phyloP scores from a whole-genome alignment of 352 stramenopile species.

The Phytopythium chamaehyphon region DNA sequence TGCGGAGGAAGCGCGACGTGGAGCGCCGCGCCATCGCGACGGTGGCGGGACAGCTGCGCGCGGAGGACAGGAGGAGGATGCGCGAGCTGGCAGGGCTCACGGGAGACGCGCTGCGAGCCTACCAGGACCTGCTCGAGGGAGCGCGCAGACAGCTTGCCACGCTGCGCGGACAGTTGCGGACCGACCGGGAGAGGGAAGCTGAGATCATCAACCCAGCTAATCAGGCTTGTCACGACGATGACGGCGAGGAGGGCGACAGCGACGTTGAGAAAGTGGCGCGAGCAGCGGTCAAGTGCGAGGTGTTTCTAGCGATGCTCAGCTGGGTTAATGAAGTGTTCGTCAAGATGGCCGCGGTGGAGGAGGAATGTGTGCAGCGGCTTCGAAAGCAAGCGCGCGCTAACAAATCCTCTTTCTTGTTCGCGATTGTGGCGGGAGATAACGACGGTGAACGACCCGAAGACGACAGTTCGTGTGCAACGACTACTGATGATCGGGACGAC shows the following conservation, averaged over 20 bases:
- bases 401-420: slow-evolving; percentile 7
- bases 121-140: slow-evolving; percentile 14
- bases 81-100: slow-evolving; percentile 17
- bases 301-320: slow-evolving; percentile 19
- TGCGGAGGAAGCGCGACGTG: slow-evolving; percentile 17
- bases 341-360: slow-evolving; percentile 29
- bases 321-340: slow-evolving; percentile 47
- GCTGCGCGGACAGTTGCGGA: slow-evolving; percentile 12
- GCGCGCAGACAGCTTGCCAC: slow-evolving; percentile 10
- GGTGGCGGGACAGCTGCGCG: slow-evolving; percentile 34
- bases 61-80: slow-evolving; percentile 26
- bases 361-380: slow-evolving; percentile 28
- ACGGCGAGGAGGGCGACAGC: neutral
- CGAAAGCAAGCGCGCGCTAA: slow-evolving; percentile 9
- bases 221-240: neutral
- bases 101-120: slow-evolving; percentile 15
- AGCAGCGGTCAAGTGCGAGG: slow-evolving; percentile 13
- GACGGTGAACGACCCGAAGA: neutral
- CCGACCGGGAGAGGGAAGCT: neutral
- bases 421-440: neutral
- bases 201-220: neutral
- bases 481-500: neutral
- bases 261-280: slow-evolving; percentile 8
- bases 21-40: slow-evolving; percentile 24
- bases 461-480: neutral